Base-by-base conservation (phyloP, 1,284 basidiomycete genomes). In the Puccinia polysora region DNA sequence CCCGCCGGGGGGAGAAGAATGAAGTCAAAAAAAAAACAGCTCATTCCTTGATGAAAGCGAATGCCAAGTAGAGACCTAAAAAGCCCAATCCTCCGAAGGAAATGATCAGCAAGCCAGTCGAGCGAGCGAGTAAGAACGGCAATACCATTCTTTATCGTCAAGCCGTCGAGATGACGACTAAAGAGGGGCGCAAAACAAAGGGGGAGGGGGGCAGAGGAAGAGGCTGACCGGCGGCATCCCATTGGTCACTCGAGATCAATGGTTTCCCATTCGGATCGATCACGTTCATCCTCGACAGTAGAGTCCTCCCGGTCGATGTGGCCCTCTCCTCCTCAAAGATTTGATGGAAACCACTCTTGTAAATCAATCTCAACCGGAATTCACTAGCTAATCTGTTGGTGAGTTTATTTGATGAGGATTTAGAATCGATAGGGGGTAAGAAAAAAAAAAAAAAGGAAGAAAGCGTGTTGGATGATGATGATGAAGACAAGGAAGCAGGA, bases 231-330 rank as follows among this genome's bases (percentile, higher is more conserved):
- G 91, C 90, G 75, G 93, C 93, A 77, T 95, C 91, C 90, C 93
- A 95, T 80, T 97, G 92, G 76, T 91, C 88, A 75, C 88, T 87
- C 75, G 91, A 86, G 89, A 97, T 94, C 67, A 89, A 83, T 76
- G 89, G 91, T 80, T 89, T 88, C 1, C 92, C 93, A 53, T 88
- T 83, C 23, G 83, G 80, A 77, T 95, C 87, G 52, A 93, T 85
- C 40, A 97, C 93, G 74, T 87, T 89, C 93, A 97, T 97, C 75
- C 86, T 85, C 73, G 88, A 83, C 79, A 96, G 83, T 25, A 97
- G 82, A 53, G 20, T 59, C 40, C 20, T 36, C 38, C 63, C 30
- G 4, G 8, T 18, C 0, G 84, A 80, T 74, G 88, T 84, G 36
- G 88, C 84, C 74, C 86, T 85, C 78, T 95, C 87, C 75, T 91